Percentiles rank a stretch among this genome's conserved stretches.
Evolutionary conservation across 1,139 yeast species (phyloP).

Genomic region (Taphrina flavorubra): DNA sequence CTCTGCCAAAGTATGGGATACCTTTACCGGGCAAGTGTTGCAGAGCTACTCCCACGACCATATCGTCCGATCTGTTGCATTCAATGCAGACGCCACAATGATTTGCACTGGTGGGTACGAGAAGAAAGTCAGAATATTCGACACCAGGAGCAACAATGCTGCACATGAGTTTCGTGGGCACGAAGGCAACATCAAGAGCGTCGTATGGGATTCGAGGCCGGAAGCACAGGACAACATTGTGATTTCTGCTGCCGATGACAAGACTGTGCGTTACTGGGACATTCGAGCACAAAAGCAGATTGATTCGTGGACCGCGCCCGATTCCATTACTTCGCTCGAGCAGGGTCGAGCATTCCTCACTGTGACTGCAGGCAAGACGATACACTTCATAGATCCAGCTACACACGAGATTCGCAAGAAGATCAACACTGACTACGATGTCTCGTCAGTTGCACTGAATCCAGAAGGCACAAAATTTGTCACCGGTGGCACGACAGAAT

Average conservation of each 20-base stretch:
- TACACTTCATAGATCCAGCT: constrained; percentile 47
- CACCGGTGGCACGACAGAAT: constrained; percentile 51
- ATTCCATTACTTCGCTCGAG: constrained; percentile 39
- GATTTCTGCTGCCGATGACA: constrained; percentile 49
- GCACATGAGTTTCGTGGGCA: constrained; percentile 44
- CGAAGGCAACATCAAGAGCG: constrained; percentile 45
- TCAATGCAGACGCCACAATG: constrained; percentile 43
- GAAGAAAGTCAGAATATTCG: constrained; percentile 46
- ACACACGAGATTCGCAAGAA: constrained; percentile 46
- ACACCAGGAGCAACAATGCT: constrained; percentile 41
- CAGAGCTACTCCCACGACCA: constrained; percentile 50
- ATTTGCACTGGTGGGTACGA: constrained; percentile 47
- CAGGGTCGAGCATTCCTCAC: constrained; percentile 46
- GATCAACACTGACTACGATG: constrained; percentile 49
- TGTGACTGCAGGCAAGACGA: constrained; percentile 49
- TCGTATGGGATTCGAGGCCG: constrained; percentile 44
- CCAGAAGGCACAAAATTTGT: constrained; percentile 48
- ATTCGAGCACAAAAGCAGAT: constrained; percentile 45
- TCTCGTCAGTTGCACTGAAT: constrained; percentile 50
- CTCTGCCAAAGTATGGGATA: constrained; percentile 52
- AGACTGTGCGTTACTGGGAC: constrained; percentile 51
- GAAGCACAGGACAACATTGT: constrained; percentile 44
- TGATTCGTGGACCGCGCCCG: constrained; percentile 35
- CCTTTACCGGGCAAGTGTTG: constrained; percentile 49
- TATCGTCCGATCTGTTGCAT: constrained; percentile 50